phyloP scores from a whole-genome alignment of 352 stramenopile species.

The Pythium aquatile region DNA sequence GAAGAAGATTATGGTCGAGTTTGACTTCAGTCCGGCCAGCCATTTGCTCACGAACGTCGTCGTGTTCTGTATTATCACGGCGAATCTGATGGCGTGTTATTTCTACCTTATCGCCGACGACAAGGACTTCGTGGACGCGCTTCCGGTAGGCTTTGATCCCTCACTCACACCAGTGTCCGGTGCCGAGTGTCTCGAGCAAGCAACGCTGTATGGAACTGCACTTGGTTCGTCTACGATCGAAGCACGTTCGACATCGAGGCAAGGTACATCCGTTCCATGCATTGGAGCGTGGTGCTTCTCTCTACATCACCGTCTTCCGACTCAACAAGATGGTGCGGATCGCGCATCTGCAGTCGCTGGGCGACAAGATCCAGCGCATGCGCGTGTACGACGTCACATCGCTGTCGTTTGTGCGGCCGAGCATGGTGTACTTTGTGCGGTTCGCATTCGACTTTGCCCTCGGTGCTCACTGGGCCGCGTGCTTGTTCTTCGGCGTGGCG shows the following conservation, averaged over 20 bases:
- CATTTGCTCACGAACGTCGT: constrained; percentile 50
- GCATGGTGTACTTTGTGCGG: constrained; percentile 35
- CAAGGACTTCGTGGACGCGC: constrained; percentile 42
- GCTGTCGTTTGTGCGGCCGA: constrained; percentile 13
- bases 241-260: constrained; percentile 54
- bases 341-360: constrained; percentile 48
- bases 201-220: constrained; percentile 52
- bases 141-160: constrained; percentile 31
- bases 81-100: constrained; percentile 50
- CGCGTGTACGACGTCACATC: constrained; percentile 48
- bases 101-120: constrained; percentile 61
- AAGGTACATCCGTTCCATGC: constrained; percentile 52
- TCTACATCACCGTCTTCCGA: constrained; percentile 52
- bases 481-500: constrained; percentile 21
- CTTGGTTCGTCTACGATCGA: constrained; percentile 72
- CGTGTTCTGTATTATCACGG: constrained; percentile 36
- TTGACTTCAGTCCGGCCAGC: constrained; percentile 35
- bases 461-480: constrained; percentile 26
- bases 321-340: constrained; percentile 55
- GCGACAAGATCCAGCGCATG: constrained; percentile 44
- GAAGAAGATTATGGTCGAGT: constrained; percentile 43
- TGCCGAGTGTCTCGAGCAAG: constrained; percentile 45
- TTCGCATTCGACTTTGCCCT: constrained; percentile 32
- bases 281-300: constrained; percentile 72
- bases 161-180: constrained; percentile 28